phyloP scores from a whole-genome alignment of 352 stramenopile species.

The Phytophthora boehmeriae region DNA sequence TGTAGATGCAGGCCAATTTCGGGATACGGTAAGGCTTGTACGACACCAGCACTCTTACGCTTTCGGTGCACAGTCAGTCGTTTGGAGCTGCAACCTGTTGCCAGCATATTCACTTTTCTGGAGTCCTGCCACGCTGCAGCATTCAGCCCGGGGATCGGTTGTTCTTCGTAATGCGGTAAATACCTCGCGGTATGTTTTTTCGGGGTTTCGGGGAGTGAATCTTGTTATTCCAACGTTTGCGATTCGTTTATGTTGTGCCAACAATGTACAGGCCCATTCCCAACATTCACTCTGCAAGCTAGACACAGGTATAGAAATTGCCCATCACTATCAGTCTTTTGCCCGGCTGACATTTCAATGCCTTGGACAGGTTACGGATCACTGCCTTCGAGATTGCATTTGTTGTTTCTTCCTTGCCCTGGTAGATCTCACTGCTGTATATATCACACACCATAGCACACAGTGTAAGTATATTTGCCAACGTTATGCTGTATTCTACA shows the following conservation, averaged over 20 bases:
- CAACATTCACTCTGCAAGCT: neutral
- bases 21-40: neutral
- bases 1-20: conserved; percentile 5
- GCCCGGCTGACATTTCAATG: neutral
- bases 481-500: neutral
- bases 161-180: neutral
- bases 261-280: conserved; percentile 1
- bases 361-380: neutral
- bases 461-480: neutral
- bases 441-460: neutral
- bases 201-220: neutral
- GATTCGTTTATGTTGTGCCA: neutral
- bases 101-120: conserved; percentile 1
- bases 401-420: neutral
- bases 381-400: neutral
- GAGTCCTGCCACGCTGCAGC: conserved; percentile 5
- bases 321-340: neutral
- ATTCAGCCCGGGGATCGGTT: neutral
- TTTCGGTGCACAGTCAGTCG: conserved; percentile 1
- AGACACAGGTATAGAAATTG: neutral
- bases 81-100: conserved; percentile 4
- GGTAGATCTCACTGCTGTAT: neutral
- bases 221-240: neutral
- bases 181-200: neutral
- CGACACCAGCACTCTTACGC: neutral